Percentiles rank a stretch among this genome's conserved stretches.
phyloP scores from a whole-genome alignment of 177 flowering plant genomes.

The Vitis hybrid region DNA sequence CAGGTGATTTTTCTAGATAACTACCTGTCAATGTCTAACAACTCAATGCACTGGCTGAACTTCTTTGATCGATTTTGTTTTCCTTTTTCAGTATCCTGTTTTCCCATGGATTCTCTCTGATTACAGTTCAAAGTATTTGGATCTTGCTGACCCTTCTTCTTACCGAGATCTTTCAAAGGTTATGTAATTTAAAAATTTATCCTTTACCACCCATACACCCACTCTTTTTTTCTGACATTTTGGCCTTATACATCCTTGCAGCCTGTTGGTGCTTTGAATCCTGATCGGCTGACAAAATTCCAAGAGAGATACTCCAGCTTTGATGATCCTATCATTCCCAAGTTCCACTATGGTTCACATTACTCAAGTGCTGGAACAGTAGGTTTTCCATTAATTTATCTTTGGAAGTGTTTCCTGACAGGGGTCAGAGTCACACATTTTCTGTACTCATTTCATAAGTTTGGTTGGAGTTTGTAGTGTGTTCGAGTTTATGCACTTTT shows the following conservation, averaged over 20 bases:
- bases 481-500: no score
- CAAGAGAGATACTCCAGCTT: slow-evolving; percentile 93
- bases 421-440: neutral
- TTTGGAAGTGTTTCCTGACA: neutral
- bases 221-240: slow-evolving; percentile 7
- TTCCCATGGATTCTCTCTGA: slow-evolving; percentile 98
- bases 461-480: neutral
- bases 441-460: neutral
- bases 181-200: slow-evolving; percentile 9
- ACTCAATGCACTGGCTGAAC: neutral
- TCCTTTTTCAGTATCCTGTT: slow-evolving; percentile 85
- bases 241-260: slow-evolving; percentile 34
- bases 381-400: slow-evolving; percentile 26
- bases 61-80: slow-evolving; percentile 6
- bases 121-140: slow-evolving; percentile 70
- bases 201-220: slow-evolving; percentile 5
- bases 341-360: slow-evolving; percentile 99
- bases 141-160: slow-evolving; percentile 74
- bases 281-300: slow-evolving; percentile 77
- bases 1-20: slow-evolving; percentile 48
- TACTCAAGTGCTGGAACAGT: slow-evolving; percentile 99
- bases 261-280: slow-evolving; percentile 96
- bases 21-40: neutral
- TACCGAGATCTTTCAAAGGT: slow-evolving; percentile 96
- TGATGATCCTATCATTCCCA: slow-evolving; percentile 95